A percentile compares a stretch with the other conserved stretches of the same genome.
These are phyloP conservation scores for Cryptococcus wingfieldii DNA, from an alignment of 1,284 basidiomycete genomes.

Conservation along the genomic window DNA sequence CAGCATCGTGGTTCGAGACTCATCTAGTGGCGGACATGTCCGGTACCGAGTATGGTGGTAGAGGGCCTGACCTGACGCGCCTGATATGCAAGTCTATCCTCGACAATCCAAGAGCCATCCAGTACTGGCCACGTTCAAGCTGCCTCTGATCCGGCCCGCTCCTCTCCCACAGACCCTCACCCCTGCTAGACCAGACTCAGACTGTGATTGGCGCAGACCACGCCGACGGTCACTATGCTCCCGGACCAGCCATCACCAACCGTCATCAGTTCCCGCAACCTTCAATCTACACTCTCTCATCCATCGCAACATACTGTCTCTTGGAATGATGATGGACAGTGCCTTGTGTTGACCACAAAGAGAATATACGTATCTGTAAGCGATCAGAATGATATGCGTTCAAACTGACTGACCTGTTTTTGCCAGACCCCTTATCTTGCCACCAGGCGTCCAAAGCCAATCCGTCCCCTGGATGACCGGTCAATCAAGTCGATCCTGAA, in stretches of 20 bases:
- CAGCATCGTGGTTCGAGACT: too few species aligned
- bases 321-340: slow-evolving; percentile 45
- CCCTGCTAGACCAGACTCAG: not conserved
- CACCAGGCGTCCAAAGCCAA: not conserved
- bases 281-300: not conserved
- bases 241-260: not conserved
- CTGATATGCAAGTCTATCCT: too few species aligned
- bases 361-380: slow-evolving; percentile 24
- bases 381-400: not conserved
- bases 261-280: not conserved
- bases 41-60: too few species aligned
- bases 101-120: too few species aligned
- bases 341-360: slow-evolving; percentile 25
- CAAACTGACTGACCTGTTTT: not conserved
- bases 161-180: not conserved
- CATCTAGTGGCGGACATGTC: too few species aligned
- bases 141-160: not conserved
- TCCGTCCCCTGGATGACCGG: not conserved
- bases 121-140: too few species aligned
- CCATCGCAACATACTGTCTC: slow-evolving; percentile 16
- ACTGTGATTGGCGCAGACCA: too few species aligned
- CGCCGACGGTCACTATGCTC: not conserved
- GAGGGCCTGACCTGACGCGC: too few species aligned
- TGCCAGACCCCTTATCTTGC: not conserved
- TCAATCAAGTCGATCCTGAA: not conserved